Evolutionary conservation across 495 filamentous ascomycete genomes (phyloP).

Genomic region (Penicillium cinerascens): DNA sequence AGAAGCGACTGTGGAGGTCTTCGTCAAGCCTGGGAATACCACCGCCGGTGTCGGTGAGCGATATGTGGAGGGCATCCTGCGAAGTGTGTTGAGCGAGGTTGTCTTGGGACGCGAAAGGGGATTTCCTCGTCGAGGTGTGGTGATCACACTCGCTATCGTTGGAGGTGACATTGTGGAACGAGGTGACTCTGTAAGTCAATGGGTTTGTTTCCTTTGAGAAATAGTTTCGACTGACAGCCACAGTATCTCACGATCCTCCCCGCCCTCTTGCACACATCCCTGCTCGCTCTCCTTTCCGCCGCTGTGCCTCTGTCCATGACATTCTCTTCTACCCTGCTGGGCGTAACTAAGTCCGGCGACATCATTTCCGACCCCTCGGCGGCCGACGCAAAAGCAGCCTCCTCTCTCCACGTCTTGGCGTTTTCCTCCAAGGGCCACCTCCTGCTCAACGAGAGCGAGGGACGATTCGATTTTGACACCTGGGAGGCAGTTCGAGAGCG

Average conservation of each 20-base stretch:
- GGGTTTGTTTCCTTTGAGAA: not conserved
- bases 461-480: constrained; percentile 67
- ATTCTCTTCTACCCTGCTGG: constrained; percentile 60
- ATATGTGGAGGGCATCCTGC: constrained; percentile 35
- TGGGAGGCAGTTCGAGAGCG: constrained; percentile 70
- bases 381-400: constrained; percentile 51
- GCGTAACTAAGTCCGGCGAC: constrained; percentile 50
- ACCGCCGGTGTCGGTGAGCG: constrained; percentile 74
- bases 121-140: constrained; percentile 40
- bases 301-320: constrained; percentile 71
- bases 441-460: constrained; percentile 77
- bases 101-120: constrained; percentile 34
- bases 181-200: constrained; percentile 57
- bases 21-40: constrained; percentile 69
- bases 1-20: constrained; percentile 85
- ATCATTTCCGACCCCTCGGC: constrained; percentile 55
- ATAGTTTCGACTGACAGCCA: not conserved
- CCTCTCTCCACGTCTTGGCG: constrained; percentile 71
- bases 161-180: constrained; percentile 60
- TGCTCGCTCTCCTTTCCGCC: constrained; percentile 72
- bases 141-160: constrained; percentile 39
- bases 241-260: constrained; percentile 75
- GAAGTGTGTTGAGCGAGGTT: constrained; percentile 29
- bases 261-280: constrained; percentile 66
- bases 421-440: constrained; percentile 74